Evolutionary conservation across 2,329 filamentous ascomycete genomes (phyloP), one percentile per base, ranked within the genome.

Genomic region (Ophidiomyces ophidiicola): DNA sequence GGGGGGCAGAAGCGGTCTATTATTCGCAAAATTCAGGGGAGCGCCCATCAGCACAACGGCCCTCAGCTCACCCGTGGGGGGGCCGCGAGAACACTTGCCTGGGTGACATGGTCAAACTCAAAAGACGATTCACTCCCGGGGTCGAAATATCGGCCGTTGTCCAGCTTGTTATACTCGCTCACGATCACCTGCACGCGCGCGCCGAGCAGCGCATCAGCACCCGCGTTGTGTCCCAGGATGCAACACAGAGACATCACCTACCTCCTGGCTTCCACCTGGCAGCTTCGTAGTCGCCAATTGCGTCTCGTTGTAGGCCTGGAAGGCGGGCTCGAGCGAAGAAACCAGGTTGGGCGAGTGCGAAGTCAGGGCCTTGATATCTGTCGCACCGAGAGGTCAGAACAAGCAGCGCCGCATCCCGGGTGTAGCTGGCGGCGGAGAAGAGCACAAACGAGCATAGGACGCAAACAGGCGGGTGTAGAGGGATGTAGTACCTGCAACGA

Each of bases 281-380:
- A 98, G 74, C 70, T 92, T 94, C 46, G 84, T 80, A 11, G 86
- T 86, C 34, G 78, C 67, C 60, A 94, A 82, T 63, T 98, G 90
- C 62, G 87, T 81, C 64, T 98, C 88, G 54, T 96, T 94, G 72
- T 98, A 96, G 63, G 82, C 85, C 63, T 87, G 71, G 59, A 94
- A 92, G 0, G 90, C 86, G 0, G 86, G 82, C 5, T 71, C 74
- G 38, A 94, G 79, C 47, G 82, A 77, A 44, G 76, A 66, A 40
- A 87, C 66, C 45, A 90, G 67, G 40, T 71, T 67, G 25, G 78
- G 74, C 29, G 77, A 76, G 50, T 81, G 76, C 46, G 75, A 68
- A 12, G 86, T 85, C 30, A 98, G 71, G 36, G 77, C 71, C 63
- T 94, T 93, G 69, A 98, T 92, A 59, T 94, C 90, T 92, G 61